Conservation (phyloP, 805 yeast species). For the Dipodascus geniculatus region DNA sequence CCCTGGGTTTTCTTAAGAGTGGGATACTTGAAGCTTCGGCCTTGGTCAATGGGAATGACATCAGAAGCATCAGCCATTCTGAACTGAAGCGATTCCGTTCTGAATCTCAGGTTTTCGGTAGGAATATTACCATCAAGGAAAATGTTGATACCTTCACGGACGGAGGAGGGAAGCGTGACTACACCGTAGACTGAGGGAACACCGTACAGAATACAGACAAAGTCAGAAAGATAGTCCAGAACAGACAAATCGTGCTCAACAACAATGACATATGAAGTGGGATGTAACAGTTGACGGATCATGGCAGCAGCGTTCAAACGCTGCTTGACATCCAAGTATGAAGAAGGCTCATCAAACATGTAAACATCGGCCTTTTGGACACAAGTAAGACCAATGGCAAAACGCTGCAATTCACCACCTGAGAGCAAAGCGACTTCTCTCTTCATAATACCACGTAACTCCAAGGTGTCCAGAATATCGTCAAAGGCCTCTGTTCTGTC, state of each 20-base stretch:
- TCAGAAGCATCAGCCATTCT: slow-evolving; percentile 86
- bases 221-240: slow-evolving; percentile 92
- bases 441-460: slow-evolving; percentile 59
- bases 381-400: slow-evolving; percentile 95
- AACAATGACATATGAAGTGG: slow-evolving; percentile 76
- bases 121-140: slow-evolving; percentile 98
- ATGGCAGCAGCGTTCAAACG: slow-evolving; percentile 95
- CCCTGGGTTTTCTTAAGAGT: slow-evolving; percentile 86
- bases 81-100: slow-evolving; percentile 91
- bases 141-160: slow-evolving; percentile 97
- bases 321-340: slow-evolving; percentile 96
- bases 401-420: slow-evolving; percentile 98
- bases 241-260: slow-evolving; percentile 99
- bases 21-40: slow-evolving; percentile 70
- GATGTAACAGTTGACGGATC: slow-evolving; percentile 71
- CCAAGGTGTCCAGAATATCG: slow-evolving; percentile 55
- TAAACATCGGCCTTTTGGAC: slow-evolving; percentile 90
- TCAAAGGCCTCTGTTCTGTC: slow-evolving; percentile 63
- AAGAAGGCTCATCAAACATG: slow-evolving; percentile 99
- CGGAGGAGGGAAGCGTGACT: slow-evolving; percentile 91
- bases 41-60: slow-evolving; percentile 60
- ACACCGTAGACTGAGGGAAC: slow-evolving; percentile 98
- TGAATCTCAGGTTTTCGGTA: slow-evolving; percentile 91
- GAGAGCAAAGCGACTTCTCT: slow-evolving; percentile 87
- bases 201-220: slow-evolving; percentile 93